Conservation (phyloP, 1,284 basidiomycete genomes). For the Wallemia mellicola region DNA sequence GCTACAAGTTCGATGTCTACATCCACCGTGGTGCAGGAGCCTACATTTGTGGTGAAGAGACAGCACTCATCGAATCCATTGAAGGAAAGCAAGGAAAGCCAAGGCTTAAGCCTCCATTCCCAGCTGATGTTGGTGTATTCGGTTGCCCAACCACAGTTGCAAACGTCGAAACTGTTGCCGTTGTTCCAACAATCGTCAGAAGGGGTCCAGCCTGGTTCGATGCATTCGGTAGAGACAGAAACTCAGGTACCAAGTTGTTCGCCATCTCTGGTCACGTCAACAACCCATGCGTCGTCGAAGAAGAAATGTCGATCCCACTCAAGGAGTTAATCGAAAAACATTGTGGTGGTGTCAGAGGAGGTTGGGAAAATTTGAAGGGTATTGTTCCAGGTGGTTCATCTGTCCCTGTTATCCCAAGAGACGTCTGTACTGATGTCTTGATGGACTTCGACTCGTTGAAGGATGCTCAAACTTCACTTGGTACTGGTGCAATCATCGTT, state of each 20-base stretch:
- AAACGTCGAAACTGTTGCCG: slow-evolving; percentile 92
- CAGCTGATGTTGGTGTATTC: slow-evolving; percentile 86
- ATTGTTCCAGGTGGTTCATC: slow-evolving; percentile 87
- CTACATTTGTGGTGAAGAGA: slow-evolving; percentile 97
- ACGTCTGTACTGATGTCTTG: slow-evolving; percentile 49
- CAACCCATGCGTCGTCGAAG: slow-evolving; percentile 90
- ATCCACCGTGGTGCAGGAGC: slow-evolving; percentile 89
- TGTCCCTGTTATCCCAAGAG: slow-evolving; percentile 69
- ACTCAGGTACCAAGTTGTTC: slow-evolving; percentile 84
- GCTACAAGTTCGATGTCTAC: slow-evolving; percentile 88
- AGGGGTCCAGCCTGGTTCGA: slow-evolving; percentile 83
- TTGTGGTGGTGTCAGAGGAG: slow-evolving; percentile 74
- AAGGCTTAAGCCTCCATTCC: slow-evolving; percentile 95
- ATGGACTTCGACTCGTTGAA: slow-evolving; percentile 99
- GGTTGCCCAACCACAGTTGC: slow-evolving; percentile 92
- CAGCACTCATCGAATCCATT: slow-evolving; percentile 79
- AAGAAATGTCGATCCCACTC: slow-evolving; percentile 93
- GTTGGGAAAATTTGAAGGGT: slow-evolving; percentile 85
- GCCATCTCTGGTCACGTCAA: slow-evolving; percentile 94
- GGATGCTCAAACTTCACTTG: slow-evolving; percentile 75
- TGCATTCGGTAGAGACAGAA: slow-evolving; percentile 64
- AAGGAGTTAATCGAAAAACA: slow-evolving; percentile 86
- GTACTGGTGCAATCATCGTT: slow-evolving; percentile 92
- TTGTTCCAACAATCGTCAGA: slow-evolving; percentile 83
- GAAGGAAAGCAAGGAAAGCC: slow-evolving; percentile 97